Percentiles rank a stretch among this genome's conserved stretches.
phyloP scores from a whole-genome alignment of 129 eudicot genomes.

The Flaveria linearis region DNA sequence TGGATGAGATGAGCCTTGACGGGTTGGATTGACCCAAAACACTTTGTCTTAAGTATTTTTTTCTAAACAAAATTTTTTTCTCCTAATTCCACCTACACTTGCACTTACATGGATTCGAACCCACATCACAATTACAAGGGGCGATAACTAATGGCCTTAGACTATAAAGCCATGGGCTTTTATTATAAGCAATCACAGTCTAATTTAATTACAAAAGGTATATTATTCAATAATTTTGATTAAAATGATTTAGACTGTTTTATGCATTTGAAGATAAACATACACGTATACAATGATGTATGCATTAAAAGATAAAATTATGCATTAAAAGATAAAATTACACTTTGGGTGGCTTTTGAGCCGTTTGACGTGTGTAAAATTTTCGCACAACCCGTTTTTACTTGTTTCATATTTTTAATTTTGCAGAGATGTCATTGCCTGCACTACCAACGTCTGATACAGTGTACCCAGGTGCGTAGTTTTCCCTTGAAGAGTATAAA shows the following conservation, averaged over 20 bases:
- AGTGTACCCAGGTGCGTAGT: slow-evolving; percentile 46
- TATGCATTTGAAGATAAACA: too few relatives aligned
- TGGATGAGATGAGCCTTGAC: background rate
- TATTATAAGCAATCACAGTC: too few relatives aligned
- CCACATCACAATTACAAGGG: too few relatives aligned
- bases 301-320: background rate
- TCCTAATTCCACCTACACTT: too few relatives aligned
- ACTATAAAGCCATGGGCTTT: too few relatives aligned
- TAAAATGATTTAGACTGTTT: too few relatives aligned
- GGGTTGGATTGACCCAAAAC: background rate
- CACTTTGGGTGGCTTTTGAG: slow-evolving; percentile 5
- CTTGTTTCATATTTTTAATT: background rate
- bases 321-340: background rate
- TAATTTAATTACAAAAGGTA: too few relatives aligned
- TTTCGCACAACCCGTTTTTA: background rate
- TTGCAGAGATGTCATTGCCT: slow-evolving; percentile 90
- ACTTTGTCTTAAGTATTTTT: background rate
- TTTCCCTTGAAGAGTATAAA: background rate
- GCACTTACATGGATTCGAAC: too few relatives aligned
- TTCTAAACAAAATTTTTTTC: too few relatives aligned
- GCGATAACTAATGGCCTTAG: too few relatives aligned
- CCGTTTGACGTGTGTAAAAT: background rate
- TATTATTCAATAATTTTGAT: too few relatives aligned
- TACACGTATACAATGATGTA: background rate
- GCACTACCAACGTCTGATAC: slow-evolving; percentile 71